phyloP scores from a whole-genome alignment of 192 early-diverging fungal species.

The Entomortierella lignicola region DNA sequence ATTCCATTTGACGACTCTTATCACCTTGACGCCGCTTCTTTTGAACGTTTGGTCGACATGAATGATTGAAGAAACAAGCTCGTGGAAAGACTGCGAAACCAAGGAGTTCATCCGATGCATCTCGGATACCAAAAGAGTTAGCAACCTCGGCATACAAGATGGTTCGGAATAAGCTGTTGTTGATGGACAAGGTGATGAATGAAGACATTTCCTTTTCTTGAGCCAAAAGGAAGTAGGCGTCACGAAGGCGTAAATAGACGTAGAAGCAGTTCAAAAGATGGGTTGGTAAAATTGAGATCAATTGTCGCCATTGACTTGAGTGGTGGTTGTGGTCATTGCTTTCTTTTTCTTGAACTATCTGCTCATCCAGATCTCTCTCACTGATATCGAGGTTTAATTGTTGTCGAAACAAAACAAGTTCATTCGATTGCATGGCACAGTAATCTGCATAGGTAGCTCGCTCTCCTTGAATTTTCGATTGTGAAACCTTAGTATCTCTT shows the following conservation, averaged over 20 bases:
- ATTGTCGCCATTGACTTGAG: conserved; percentile 5
- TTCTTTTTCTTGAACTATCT: background rate
- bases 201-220: conserved; percentile 2
- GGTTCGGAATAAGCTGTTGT: conserved; percentile 60
- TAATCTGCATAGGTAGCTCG: conserved; percentile 31
- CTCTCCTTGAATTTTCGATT: conserved; percentile 2
- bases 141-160: conserved; percentile 73
- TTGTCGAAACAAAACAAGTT: conserved; percentile 26
- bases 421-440: conserved; percentile 51
- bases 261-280: conserved; percentile 43
- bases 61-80: conserved; percentile 77
- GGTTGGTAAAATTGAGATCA: conserved; percentile 23
- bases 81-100: conserved; percentile 72
- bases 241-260: conserved; percentile 35
- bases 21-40: conserved; percentile 52
- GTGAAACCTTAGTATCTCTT: background rate
- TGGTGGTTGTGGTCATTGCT: background rate
- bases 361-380: background rate
- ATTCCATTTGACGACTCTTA: conserved; percentile 54
- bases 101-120: conserved; percentile 62
- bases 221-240: conserved; percentile 26
- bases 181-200: conserved; percentile 1
- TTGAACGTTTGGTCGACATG: conserved; percentile 68
- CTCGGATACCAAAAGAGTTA: conserved; percentile 79
- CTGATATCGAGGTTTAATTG: conserved; percentile 7